Percentiles rank a stretch among this genome's conserved stretches.
Conservation (phyloP, 2,329 filamentous ascomycete genomes). For the Aspergillus brasiliensis region DNA sequence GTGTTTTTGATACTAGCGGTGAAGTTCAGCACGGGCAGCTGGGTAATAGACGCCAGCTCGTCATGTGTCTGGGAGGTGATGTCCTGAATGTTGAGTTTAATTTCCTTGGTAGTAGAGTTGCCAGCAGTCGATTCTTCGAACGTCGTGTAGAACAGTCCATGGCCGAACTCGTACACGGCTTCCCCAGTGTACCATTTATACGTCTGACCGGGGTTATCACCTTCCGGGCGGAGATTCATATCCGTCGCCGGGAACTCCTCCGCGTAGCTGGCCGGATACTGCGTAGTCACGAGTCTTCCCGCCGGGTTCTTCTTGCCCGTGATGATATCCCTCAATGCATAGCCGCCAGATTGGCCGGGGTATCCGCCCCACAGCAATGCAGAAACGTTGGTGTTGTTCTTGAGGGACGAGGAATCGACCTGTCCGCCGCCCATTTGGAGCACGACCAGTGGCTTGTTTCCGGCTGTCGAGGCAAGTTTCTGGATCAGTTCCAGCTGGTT, state of each 20-base stretch:
- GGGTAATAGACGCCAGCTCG: conserved; percentile 33
- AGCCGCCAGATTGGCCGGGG: conserved; percentile 48
- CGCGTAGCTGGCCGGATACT: conserved; percentile 47
- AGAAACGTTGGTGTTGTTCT: conserved; percentile 43
- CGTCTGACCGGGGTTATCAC: conserved; percentile 45
- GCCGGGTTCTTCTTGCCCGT: conserved; percentile 45
- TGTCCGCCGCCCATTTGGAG: conserved; percentile 49
- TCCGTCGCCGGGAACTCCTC: conserved; percentile 43
- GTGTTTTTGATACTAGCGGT: conserved; percentile 41
- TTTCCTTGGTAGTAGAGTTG: neutral
- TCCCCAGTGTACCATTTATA: conserved; percentile 49
- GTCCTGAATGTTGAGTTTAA: conserved; percentile 33
- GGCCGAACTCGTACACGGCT: conserved; percentile 46
- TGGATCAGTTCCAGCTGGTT: conserved; percentile 46
- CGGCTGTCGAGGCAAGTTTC: conserved; percentile 30
- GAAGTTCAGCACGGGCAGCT: conserved; percentile 41
- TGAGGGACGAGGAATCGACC: conserved; percentile 44
- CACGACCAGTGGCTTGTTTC: conserved; percentile 43
- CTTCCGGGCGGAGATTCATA: conserved; percentile 44
- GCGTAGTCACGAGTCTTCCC: conserved; percentile 43
- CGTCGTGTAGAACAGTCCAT: conserved; percentile 48
- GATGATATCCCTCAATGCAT: conserved; percentile 46
- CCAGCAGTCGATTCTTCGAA: conserved; percentile 30
- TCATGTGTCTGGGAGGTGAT: conserved; percentile 34
- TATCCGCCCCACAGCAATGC: conserved; percentile 50